Conservation (phyloP, 2,329 filamentous ascomycete species). For the Stemphylium beticola region DNA sequence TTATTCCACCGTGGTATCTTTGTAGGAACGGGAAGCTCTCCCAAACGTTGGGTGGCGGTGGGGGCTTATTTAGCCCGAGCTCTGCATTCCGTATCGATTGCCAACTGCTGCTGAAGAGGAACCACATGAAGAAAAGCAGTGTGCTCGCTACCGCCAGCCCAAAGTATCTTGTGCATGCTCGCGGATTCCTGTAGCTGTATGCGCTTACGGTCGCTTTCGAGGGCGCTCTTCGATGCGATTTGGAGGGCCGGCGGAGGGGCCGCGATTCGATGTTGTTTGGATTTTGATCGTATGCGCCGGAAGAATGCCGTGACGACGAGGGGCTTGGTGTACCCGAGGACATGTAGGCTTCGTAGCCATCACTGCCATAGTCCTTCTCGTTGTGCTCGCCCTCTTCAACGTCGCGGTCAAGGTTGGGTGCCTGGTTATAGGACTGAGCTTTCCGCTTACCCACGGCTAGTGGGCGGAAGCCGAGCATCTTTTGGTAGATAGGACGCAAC, state of each 20-base stretch:
- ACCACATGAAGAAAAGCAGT: slow-evolving; percentile 77
- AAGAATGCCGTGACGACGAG: slow-evolving; percentile 60
- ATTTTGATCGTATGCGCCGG: slow-evolving; percentile 37
- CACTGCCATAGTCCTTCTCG: slow-evolving; percentile 49
- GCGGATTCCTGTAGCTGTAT: slow-evolving; percentile 68
- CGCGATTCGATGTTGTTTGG: slow-evolving; percentile 34
- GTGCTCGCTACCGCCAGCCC: slow-evolving; percentile 72
- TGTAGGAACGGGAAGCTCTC: slow-evolving; percentile 84
- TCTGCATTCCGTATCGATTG: slow-evolving; percentile 69
- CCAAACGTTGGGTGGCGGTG: slow-evolving; percentile 75
- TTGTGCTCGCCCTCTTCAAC: slow-evolving; percentile 42
- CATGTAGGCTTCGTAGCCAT: slow-evolving; percentile 42
- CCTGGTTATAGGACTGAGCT: slow-evolving; percentile 38
- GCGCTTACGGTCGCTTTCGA: slow-evolving; percentile 42
- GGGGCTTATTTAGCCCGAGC: slow-evolving; percentile 64
- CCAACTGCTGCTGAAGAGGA: slow-evolving; percentile 75
- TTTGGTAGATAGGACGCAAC: not conserved
- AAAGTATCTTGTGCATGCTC: slow-evolving; percentile 77
- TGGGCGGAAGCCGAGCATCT: slow-evolving; percentile 47
- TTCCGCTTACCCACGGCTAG: slow-evolving; percentile 48
- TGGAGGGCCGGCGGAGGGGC: slow-evolving; percentile 23
- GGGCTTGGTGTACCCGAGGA: slow-evolving; percentile 53
- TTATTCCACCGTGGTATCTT: slow-evolving; percentile 88
- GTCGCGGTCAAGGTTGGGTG: slow-evolving; percentile 38
- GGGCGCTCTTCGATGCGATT: slow-evolving; percentile 22